A percentile compares a stretch with the other conserved stretches of the same genome.
These are phyloP conservation scores for Plasmodium inui DNA, from an alignment of 169 alveolate species.

Conservation along the genomic window DNA sequence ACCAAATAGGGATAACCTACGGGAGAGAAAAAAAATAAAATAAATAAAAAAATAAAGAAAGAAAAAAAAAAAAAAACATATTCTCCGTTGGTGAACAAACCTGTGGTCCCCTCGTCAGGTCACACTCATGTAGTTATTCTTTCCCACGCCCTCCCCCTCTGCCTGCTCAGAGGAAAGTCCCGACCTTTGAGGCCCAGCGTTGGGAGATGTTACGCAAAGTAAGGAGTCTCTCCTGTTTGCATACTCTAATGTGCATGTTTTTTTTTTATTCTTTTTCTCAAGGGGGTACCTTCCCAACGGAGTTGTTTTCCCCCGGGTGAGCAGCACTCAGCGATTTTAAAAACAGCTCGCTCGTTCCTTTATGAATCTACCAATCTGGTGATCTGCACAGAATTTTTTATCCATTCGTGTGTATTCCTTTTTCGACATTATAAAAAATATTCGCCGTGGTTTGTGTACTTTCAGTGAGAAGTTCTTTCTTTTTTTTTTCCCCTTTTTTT, in stretches of 20 bases:
- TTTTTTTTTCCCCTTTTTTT: neutral
- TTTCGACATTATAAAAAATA: neutral
- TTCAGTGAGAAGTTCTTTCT: neutral
- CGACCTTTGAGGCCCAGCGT: neutral
- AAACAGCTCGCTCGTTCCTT: neutral
- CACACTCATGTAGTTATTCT: neutral
- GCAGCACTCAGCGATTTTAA: neutral
- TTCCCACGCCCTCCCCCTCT: neutral
- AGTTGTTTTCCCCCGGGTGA: neutral
- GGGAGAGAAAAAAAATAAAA: neutral
- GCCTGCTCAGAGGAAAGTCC: neutral
- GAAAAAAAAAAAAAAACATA: neutral
- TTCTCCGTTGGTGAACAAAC: neutral
- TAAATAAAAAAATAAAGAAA: neutral
- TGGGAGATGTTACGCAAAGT: neutral
- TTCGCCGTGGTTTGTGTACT: neutral
- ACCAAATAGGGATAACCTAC: neutral
- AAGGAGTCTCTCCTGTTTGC: neutral
- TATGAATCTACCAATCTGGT: neutral
- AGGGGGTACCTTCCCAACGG: neutral
- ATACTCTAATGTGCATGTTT: neutral
- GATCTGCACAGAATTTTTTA: neutral
- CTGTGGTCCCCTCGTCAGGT: neutral
- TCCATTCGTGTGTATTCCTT: neutral
- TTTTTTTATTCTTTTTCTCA: neutral